Percentiles rank a stretch among this genome's conserved stretches.
Evolutionary conservation across 495 filamentous ascomycete genomes (phyloP).

Genomic region (Evansstolkia leycettana): DNA sequence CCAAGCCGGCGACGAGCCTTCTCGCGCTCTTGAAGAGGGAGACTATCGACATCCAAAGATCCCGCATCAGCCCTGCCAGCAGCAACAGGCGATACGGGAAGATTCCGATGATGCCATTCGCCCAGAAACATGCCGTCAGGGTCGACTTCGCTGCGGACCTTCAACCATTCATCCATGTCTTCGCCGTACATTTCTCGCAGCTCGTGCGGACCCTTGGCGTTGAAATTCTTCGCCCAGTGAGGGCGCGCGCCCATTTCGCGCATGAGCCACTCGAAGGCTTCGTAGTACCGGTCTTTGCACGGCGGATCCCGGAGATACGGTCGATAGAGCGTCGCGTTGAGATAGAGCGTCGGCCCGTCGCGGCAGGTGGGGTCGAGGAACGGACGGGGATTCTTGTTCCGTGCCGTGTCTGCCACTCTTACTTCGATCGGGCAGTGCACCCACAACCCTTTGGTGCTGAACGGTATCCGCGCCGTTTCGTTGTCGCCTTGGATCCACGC

Average conservation of each 20-base stretch:
- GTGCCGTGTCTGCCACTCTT: slow-evolving; percentile 64
- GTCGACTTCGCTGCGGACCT: slow-evolving; percentile 62
- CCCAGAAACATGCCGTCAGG: slow-evolving; percentile 86
- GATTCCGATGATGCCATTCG: slow-evolving; percentile 67
- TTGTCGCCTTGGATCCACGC: slow-evolving; percentile 68
- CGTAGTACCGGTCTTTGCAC: slow-evolving; percentile 67
- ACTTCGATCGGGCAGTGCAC: slow-evolving; percentile 94
- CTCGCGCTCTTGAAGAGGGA: slow-evolving; percentile 37
- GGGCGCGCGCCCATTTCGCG: slow-evolving; percentile 76
- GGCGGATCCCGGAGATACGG: slow-evolving; percentile 77
- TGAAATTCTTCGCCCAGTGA: slow-evolving; percentile 97
- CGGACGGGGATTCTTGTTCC: slow-evolving; percentile 44
- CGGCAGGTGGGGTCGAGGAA: slow-evolving; percentile 62
- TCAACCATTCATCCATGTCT: slow-evolving; percentile 50
- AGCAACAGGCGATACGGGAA: slow-evolving; percentile 32
- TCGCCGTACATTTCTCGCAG: slow-evolving; percentile 36
- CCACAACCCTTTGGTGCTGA: slow-evolving; percentile 62
- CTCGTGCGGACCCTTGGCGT: slow-evolving; percentile 35
- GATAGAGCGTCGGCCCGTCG: slow-evolving; percentile 72
- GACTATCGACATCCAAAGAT: slow-evolving; percentile 3
- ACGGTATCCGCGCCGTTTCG: slow-evolving; percentile 55
- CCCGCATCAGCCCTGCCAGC: slow-evolving; percentile 3
- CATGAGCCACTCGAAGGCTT: slow-evolving; percentile 95
- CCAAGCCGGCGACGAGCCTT: slow-evolving; percentile 16
- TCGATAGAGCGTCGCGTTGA: slow-evolving; percentile 92